Evolutionary conservation across 176 grass and related monocot genomes (phyloP), one percentile per base, ranked within the genome.

Genomic region (Pontederia crassipes): DNA sequence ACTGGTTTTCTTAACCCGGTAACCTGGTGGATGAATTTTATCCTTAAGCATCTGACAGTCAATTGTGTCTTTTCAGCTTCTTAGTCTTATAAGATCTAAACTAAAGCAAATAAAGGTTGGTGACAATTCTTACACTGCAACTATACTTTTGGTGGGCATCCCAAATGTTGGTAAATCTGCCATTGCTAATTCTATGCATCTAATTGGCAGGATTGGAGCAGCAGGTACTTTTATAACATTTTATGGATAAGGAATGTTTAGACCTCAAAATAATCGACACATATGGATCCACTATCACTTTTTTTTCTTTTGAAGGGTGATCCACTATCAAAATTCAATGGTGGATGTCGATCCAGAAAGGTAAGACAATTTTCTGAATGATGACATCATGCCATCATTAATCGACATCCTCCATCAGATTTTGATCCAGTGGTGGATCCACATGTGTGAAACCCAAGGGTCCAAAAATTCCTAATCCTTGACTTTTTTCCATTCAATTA

Each of bases 151-250:
- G 49, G 81, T 79, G 10, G 89, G 85, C 26, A 80, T 95, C 57
- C 89, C 85, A 18, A 95, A 95, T 48, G 85, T 89, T 65, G 89
- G 89, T 28, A 95, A 89, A 57, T 95, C 85, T 7, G 69, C 85
- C 46, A 80, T 95, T 2, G 58, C 69, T 67, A 89, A 89, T 54
- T 68, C 56, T 0, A 80, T 89, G 78, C 89, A 89, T 72, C 79
- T 82, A 75, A 82, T 85, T 72, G 89, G 85, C 49, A 89, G 89
- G 70, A 75, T 85, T 62, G 70, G 40, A 1, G 81, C 89, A 65
- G 66, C 73, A 82, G 89, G 81, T 85, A 75, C 46, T 12, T 6
- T 27, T 65, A 6, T 15, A 65, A 12, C 47, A 27, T 7, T 4
- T 40, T 7, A 7, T 3, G 32, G 32, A 40, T 40, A 40, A 40